Evolutionary conservation across 1,284 basidiomycete genomes (phyloP), one percentile per base, ranked within the genome.

Genomic region (Vanrija humicola): DNA sequence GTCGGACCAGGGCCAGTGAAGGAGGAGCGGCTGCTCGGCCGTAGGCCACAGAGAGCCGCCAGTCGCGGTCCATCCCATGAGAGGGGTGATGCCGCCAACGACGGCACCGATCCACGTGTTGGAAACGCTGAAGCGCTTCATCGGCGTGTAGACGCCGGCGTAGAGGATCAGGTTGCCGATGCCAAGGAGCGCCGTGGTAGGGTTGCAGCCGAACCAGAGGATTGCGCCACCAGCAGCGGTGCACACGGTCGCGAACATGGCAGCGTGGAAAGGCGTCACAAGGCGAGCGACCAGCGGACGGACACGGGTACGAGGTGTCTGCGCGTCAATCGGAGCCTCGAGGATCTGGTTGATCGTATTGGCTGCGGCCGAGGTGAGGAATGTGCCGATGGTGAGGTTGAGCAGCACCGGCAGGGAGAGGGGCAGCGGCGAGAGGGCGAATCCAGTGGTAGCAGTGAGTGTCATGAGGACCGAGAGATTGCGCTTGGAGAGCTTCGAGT

Each of bases 41-140:
- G 84, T 81, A 0, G 89, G 88, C 64, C 88, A 79, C 19, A 97
- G 75, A 9, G 84, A 81, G 15, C 89, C 90, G 0, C 92, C 94
- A 57, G 89, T 91, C 0, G 95, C 95, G 3, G 93, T 88, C 94
- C 95, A 98, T 50, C 95, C 95, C 90, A 99, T 98, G 49, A 98
- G 78, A 2, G 96, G 94, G 3, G 95, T 96, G 12, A 98, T 81
- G 0, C 82, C 94, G 34, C 95, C 95, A 1, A 99, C 94, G 43
- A 98, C 80, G 0, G 90, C 83, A 9, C 95, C 95, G 10, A 97
- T 83, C 95, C 95, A 98, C 2, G 95, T 98, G 73, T 97, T 98
- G 66, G 81, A 80, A n/a, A 90, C 82, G 61, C 83, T 86, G 66
- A 85, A 85, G n/a, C 96, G 83, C 75, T 99, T 98, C 78, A 95